A percentile compares a stretch with the other conserved stretches of the same genome.
Evolutionary conservation across 192 early-diverging fungal species (phyloP).

Genomic region (Coemansia sp.): DNA sequence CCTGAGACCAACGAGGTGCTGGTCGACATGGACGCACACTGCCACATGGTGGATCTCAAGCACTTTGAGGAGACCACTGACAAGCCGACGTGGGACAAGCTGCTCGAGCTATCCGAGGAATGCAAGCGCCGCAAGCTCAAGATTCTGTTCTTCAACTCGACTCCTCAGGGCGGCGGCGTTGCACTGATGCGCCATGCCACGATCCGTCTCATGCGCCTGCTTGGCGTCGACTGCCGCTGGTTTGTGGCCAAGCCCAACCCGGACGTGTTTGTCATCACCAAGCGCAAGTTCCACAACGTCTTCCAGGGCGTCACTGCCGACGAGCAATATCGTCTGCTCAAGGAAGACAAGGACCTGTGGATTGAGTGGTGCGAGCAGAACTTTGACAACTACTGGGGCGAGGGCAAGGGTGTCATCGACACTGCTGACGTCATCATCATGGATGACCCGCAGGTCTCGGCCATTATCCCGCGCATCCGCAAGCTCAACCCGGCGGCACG

Average conservation of each 20-base stretch:
- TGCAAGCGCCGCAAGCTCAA: conserved; percentile 58
- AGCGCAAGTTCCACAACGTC: conserved; percentile 85
- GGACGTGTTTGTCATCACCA: conserved; percentile 83
- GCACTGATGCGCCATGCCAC: conserved; percentile 86
- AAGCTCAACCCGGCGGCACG: conserved; percentile 63
- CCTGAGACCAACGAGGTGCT: conserved; percentile 62
- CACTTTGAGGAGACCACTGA: conserved; percentile 67
- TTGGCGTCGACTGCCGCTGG: conserved; percentile 69
- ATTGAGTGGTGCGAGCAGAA: conserved; percentile 65
- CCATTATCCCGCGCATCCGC: conserved; percentile 77
- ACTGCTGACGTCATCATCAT: conserved; percentile 80
- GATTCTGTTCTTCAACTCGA: conserved; percentile 76
- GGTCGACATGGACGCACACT: conserved; percentile 73
- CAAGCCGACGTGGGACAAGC: conserved; percentile 65
- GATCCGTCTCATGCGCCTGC: conserved; percentile 64
- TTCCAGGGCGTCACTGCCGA: conserved; percentile 75
- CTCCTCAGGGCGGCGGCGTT: conserved; percentile 82
- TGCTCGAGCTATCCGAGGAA: conserved; percentile 56
- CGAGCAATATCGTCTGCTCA: conserved; percentile 46
- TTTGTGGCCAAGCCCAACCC: conserved; percentile 80
- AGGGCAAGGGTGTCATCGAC: conserved; percentile 63
- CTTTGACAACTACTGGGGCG: conserved; percentile 71
- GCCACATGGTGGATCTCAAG: conserved; percentile 60
- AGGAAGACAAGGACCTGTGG: conserved; percentile 64
- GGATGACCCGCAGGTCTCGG: conserved; percentile 81